These are phyloP conservation scores for Fusarium coffeatum DNA, from an alignment of 2,329 filamentous ascomycete species.

Conservation along the genomic window DNA sequence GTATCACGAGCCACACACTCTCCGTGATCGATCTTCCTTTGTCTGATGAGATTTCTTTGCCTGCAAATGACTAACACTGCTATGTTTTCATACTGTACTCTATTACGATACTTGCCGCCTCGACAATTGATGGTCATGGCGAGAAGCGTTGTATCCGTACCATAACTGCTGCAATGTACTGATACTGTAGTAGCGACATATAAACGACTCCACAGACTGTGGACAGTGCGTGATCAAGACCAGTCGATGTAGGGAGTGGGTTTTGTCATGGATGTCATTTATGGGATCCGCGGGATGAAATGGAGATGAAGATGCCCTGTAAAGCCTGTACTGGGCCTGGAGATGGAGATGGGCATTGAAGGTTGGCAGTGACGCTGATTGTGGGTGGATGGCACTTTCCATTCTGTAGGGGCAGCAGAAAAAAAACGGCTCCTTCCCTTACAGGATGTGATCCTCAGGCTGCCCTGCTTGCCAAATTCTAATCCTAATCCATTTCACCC, in stretches of 20 bases:
- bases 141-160: background rate
- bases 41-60: conserved; percentile 13
- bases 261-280: conserved; percentile 32
- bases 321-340: background rate
- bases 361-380: conserved; percentile 7
- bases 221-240: conserved; percentile 20
- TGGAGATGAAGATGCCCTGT: conserved; percentile 19
- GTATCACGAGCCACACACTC: conserved; percentile 26
- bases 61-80: background rate
- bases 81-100: conserved; percentile 1
- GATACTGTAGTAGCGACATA: conserved; percentile 9
- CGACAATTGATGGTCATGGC: conserved; percentile 2
- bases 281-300: conserved; percentile 32
- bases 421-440: conserved; percentile 9
- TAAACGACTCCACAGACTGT: conserved; percentile 22
- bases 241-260: conserved; percentile 20
- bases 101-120: conserved; percentile 3
- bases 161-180: background rate
- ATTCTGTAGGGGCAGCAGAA: background rate
- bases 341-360: conserved; percentile 18
- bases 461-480: background rate
- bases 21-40: conserved; percentile 9
- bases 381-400: conserved; percentile 10
- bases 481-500: background rate
- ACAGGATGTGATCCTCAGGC: background rate